Percentiles rank a stretch among this genome's conserved stretches.
phyloP scores from a whole-genome alignment of 73 alveolate genomes.

The Tetrahymena thermophila region DNA sequence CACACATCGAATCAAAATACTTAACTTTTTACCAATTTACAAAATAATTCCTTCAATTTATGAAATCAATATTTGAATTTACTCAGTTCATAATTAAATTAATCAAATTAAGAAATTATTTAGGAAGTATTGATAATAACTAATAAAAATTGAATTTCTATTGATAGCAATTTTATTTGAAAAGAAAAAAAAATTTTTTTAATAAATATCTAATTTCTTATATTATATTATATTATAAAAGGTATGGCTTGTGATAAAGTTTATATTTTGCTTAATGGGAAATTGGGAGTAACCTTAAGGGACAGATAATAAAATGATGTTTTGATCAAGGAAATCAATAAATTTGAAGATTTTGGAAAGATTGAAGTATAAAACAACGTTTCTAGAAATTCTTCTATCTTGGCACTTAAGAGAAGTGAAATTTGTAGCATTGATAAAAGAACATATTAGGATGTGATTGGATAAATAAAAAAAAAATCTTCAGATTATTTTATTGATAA shows the following conservation, averaged over 20 bases:
- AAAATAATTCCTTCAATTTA: not conserved
- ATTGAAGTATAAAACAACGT: not conserved
- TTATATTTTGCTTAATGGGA: not conserved
- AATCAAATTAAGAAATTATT: not conserved
- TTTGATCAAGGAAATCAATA: not conserved
- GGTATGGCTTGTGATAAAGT: not conserved
- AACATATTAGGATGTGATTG: not conserved
- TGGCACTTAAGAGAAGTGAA: not conserved
- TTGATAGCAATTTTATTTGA: no score
- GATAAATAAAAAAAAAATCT: not conserved
- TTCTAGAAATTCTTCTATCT: not conserved
- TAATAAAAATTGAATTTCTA: no score
- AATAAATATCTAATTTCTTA: no score
- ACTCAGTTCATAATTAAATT: not conserved
- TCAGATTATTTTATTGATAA: not conserved
- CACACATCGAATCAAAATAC: no score
- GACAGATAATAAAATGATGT: not conserved
- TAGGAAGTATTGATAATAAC: not conserved
- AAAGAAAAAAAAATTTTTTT: no score
- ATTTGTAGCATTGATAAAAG: not conserved
- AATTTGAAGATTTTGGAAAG: not conserved
- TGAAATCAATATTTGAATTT: not conserved
- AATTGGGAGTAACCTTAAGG: not conserved
- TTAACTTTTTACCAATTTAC: no score
- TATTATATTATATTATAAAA: not conserved